Evolutionary conservation across 331 rosid genomes (phyloP), one percentile per base, ranked within the genome.

Genomic region (Acacia pycnantha): DNA sequence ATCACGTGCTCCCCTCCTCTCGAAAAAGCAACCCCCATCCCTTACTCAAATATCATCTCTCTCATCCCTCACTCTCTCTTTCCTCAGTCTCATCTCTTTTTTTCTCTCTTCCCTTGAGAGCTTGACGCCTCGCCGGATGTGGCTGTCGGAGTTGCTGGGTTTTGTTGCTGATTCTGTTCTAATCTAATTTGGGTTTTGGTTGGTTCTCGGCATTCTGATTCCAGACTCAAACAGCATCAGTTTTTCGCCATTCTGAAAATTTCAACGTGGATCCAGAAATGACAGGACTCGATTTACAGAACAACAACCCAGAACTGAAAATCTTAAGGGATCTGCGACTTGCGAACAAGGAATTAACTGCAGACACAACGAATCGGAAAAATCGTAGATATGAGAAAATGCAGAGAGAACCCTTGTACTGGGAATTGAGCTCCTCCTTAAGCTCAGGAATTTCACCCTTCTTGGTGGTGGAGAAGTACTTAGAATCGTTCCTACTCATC

Each of bases 391-490:
- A 41, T 18, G 21, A 58, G 62, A 43, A 19, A 62, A 31, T 24
- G 64, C n/a, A 41, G 3, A 19, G 56, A n/a, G n/a, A n/a, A 46
- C 91, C 99, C 99, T 96, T 96, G 93, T 96, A 96, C 93, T 96
- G 99, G 76, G 99, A 96, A 94, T 96, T 96, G 80, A 96, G 99
- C 95, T 96, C 99, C 85, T 96, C 99, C 64, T 96, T 96, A 90
- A 96, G 99, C 93, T 96, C 99, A 19, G 99, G 99, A 82, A 96
- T 96, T 88, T 96, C 99, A 21, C 99, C 99, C 91, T 96, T 96
- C 87, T 96, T 96, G 48, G 99, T 96, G 84, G 99, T 96, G 65
- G 99, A 96, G 86, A 96, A 96, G 86, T 96, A 96, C 90, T 96
- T 96, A 79, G 99, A 96, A 82, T 96, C 98, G 94, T 96, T 97